A percentile compares a stretch with the other conserved stretches of the same genome.
Evolutionary conservation across 2,329 filamentous ascomycete species (phyloP).

Genomic region (Blumeria hordei): DNA sequence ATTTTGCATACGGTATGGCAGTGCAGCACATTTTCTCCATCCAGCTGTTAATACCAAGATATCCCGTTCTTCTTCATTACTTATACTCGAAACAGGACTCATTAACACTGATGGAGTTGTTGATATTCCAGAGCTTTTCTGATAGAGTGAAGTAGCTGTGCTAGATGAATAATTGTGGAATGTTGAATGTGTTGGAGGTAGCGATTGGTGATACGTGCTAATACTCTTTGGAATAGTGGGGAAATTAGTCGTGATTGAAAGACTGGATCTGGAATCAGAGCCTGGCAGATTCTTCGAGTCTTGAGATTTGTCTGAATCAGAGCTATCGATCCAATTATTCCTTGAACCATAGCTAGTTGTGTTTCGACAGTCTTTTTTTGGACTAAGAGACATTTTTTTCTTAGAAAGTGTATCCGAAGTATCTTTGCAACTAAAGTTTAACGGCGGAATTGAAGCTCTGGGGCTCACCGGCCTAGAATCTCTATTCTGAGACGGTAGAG

Average conservation of each 20-base stretch:
- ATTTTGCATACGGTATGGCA: neutral
- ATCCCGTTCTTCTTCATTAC: neutral
- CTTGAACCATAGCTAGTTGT: too few relatives aligned
- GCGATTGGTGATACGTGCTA: neutral
- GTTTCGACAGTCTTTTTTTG: too few relatives aligned
- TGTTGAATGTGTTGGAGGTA: neutral
- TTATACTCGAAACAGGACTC: neutral
- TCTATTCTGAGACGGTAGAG: neutral
- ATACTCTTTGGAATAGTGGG: conserved; percentile 1
- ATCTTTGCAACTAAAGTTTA: too few relatives aligned
- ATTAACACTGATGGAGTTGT: neutral
- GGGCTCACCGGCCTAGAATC: neutral
- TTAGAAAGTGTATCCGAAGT: too few relatives aligned
- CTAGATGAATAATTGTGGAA: neutral
- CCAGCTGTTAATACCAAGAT: neutral
- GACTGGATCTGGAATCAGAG: neutral
- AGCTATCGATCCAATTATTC: too few relatives aligned
- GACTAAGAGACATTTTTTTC: too few relatives aligned
- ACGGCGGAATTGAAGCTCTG: neutral
- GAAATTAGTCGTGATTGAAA: neutral
- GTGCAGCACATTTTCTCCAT: neutral
- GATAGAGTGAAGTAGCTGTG: neutral
- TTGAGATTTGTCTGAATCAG: too few relatives aligned
- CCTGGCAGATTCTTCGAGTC: too few relatives aligned
- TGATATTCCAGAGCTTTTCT: neutral